phyloP scores from a whole-genome alignment of 75 land plant genomes.

The Azolla pinnata region DNA sequence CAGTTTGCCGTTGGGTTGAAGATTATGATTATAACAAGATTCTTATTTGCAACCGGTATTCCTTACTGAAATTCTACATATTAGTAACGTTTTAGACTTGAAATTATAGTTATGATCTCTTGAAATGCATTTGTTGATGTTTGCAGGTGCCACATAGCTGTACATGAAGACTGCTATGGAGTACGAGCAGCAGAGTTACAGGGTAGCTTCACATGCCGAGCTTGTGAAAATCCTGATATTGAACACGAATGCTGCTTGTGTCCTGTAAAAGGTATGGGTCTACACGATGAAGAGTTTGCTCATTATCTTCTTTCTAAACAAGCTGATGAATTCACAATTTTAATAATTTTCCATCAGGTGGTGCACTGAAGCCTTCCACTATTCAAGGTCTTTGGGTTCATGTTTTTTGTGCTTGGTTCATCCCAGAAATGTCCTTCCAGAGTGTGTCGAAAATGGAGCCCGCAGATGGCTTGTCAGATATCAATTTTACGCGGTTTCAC shows the following conservation, averaged over 20 bases:
- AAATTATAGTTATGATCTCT: not conserved
- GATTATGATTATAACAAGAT: conserved; percentile 98
- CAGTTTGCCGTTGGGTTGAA: conserved; percentile 91
- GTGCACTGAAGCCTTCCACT: conserved; percentile 90
- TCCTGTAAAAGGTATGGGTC: conserved; percentile 89
- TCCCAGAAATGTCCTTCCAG: conserved; percentile 65
- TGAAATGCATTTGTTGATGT: not conserved
- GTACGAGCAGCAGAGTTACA: conserved; percentile 48
- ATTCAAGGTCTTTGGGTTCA: conserved; percentile 76
- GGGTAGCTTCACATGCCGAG: conserved; percentile 62
- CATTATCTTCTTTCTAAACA: not conserved
- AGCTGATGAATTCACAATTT: not conserved
- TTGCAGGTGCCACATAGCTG: conserved; percentile 92
- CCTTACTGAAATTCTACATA: not conserved
- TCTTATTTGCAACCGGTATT: conserved; percentile 89
- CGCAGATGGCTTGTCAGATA: conserved; percentile 77
- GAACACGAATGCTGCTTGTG: conserved; percentile 92
- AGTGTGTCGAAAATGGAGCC: conserved; percentile 85
- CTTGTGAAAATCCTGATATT: conserved; percentile 73
- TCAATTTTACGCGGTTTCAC: conserved; percentile 51
- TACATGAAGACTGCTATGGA: conserved; percentile 99
- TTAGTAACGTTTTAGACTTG: not conserved
- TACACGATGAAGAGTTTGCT: too few relatives aligned
- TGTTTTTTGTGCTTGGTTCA: conserved; percentile 97
- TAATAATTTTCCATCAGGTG: conserved; percentile 38